phyloP scores from a whole-genome alignment of 352 stramenopile genomes.

The Hyaloperonospora brassicae region DNA sequence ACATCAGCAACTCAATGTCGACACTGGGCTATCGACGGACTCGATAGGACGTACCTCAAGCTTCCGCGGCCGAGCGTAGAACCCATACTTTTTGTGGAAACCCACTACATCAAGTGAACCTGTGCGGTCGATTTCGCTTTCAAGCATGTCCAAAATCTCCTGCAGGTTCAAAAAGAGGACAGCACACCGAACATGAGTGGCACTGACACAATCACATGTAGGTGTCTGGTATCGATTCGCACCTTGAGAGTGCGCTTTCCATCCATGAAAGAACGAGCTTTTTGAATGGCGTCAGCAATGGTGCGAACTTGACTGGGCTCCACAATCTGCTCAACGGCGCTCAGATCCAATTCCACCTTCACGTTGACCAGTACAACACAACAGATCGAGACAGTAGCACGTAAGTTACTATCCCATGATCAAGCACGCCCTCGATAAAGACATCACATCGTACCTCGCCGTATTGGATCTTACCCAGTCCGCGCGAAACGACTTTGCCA shows the following conservation, averaged over 20 bases:
- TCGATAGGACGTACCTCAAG: slow-evolving; percentile 49
- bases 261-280: slow-evolving; percentile 49
- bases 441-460: slow-evolving; percentile 47
- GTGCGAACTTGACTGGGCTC: slow-evolving; percentile 82
- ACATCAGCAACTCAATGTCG: slow-evolving; percentile 4
- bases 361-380: slow-evolving; percentile 1
- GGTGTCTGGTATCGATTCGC: slow-evolving; percentile 1
- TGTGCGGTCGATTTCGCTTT: slow-evolving; percentile 54
- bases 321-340: slow-evolving; percentile 83
- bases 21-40: not conserved
- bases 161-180: slow-evolving; percentile 12
- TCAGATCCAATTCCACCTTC: slow-evolving; percentile 77
- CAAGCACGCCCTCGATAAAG: not conserved
- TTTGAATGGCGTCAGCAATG: slow-evolving; percentile 66
- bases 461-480: slow-evolving; percentile 74
- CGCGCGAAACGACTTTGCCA: slow-evolving; percentile 73
- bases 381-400: not conserved
- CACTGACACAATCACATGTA: not conserved
- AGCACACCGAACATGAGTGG: not conserved
- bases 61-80: slow-evolving; percentile 69
- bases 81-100: slow-evolving; percentile 49
- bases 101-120: slow-evolving; percentile 58
- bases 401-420: slow-evolving; percentile 1
- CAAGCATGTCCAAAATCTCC: slow-evolving; percentile 58
- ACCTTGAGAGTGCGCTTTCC: slow-evolving; percentile 48